Percentiles rank a stretch among this genome's conserved stretches.
Evolutionary conservation across 78 protist genomes (phyloP).

Genomic region (Speleostelium caveatum): DNA sequence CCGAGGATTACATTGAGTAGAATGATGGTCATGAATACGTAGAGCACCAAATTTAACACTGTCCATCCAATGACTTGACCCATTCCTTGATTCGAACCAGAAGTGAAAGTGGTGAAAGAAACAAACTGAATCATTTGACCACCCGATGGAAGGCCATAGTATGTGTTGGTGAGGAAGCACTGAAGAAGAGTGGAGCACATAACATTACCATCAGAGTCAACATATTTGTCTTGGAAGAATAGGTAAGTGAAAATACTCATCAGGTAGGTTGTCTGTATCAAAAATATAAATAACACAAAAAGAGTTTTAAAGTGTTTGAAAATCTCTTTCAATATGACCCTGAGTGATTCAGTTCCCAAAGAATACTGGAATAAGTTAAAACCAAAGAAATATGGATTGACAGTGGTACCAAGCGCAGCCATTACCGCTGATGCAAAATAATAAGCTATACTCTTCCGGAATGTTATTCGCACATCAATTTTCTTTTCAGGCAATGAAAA

Average conservation of each 20-base stretch:
- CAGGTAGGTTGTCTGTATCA: slow-evolving; percentile 53
- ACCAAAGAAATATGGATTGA: slow-evolving; percentile 42
- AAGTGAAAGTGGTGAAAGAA: neutral
- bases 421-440: slow-evolving; percentile 25
- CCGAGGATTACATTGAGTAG: slow-evolving; percentile 72
- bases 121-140: slow-evolving; percentile 57
- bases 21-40: slow-evolving; percentile 14
- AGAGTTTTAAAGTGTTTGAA: slow-evolving; percentile 29
- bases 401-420: slow-evolving; percentile 14
- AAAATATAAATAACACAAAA: slow-evolving; percentile 19
- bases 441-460: slow-evolving; percentile 20
- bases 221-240: slow-evolving; percentile 19
- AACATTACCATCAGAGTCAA: neutral
- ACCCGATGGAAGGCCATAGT: slow-evolving; percentile 46
- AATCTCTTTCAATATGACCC: slow-evolving; percentile 36
- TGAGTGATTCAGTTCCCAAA: slow-evolving; percentile 37
- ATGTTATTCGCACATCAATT: neutral
- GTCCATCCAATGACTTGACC: slow-evolving; percentile 43
- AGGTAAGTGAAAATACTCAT: slow-evolving; percentile 40
- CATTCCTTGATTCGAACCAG: neutral
- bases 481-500: no score
- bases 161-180: slow-evolving; percentile 52
- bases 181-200: slow-evolving; percentile 32
- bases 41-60: slow-evolving; percentile 45
- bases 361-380: slow-evolving; percentile 52